A percentile compares a stretch with the other conserved stretches of the same genome.
phyloP scores from a whole-genome alignment of 2,329 filamentous ascomycete genomes.

The Cladorrhinum sp. region DNA sequence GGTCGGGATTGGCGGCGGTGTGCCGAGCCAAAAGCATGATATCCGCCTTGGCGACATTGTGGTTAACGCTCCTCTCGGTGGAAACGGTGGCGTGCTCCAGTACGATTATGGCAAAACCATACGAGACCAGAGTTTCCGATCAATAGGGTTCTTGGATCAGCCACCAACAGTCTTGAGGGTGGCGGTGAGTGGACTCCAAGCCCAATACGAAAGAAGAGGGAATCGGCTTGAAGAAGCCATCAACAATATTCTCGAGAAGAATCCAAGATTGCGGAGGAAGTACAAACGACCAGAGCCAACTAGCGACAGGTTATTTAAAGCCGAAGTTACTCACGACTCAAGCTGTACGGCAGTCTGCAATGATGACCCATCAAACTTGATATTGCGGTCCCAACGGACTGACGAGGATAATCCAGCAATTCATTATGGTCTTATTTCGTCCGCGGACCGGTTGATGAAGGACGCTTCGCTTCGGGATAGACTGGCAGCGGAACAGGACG shows the following conservation, averaged over 20 bases:
- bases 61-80: too few relatives aligned
- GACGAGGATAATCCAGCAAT: too few relatives aligned
- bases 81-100: conserved; percentile 30
- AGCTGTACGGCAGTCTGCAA: conserved; percentile 10
- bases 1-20: conserved; percentile 38
- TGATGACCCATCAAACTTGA: conserved; percentile 22
- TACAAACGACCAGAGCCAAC: neutral
- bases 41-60: conserved; percentile 36
- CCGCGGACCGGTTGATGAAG: conserved; percentile 33
- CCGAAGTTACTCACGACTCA: too few relatives aligned
- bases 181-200: conserved; percentile 8
- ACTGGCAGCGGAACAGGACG: too few relatives aligned
- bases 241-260: too few relatives aligned
- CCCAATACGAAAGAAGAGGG: too few relatives aligned
- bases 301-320: conserved; percentile 8
- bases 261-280: conserved; percentile 1
- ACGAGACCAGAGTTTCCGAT: conserved; percentile 19
- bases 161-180: conserved; percentile 2
- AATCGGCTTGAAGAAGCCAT: too few relatives aligned
- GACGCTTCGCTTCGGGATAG: conserved; percentile 29
- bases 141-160: conserved; percentile 1
- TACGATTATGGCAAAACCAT: conserved; percentile 31
- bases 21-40: conserved; percentile 36
- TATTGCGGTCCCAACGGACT: too few relatives aligned
- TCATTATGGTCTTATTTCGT: conserved; percentile 38